Percentiles rank a stretch among this genome's conserved stretches.
phyloP scores from a whole-genome alignment of 73 alveolate species.

The Tetrahymena thermophila region DNA sequence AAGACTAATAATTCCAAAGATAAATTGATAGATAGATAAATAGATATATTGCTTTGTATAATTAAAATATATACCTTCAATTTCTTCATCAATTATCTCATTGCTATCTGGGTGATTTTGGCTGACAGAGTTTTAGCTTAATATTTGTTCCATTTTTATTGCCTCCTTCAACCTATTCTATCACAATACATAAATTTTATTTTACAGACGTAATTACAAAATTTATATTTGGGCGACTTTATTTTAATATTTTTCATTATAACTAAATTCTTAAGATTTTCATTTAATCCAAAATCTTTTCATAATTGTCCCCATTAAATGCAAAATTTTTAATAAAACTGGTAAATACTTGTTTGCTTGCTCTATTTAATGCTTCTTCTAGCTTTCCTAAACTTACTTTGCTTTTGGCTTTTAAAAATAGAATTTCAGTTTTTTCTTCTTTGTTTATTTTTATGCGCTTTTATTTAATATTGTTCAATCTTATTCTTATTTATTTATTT shows the following conservation, averaged over 20 bases:
- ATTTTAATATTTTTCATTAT: background rate
- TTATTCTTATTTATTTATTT: background rate
- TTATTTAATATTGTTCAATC: background rate
- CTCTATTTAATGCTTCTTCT: background rate
- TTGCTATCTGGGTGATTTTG: background rate
- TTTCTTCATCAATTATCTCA: background rate
- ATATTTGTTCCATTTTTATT: background rate
- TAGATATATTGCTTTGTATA: background rate
- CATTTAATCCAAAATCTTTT: background rate
- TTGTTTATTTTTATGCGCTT: background rate
- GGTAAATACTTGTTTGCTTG: background rate
- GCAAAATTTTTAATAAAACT: background rate
- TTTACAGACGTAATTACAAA: background rate
- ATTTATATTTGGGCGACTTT: background rate
- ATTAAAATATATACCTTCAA: background rate
- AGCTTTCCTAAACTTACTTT: background rate
- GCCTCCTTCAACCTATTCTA: background rate
- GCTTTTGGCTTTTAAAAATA: background rate
- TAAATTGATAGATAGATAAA: background rate
- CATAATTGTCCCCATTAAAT: background rate
- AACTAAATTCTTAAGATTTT: background rate
- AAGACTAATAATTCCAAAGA: background rate
- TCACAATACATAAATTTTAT: background rate
- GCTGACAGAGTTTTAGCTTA: background rate
- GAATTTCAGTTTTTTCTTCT: background rate